phyloP scores from a whole-genome alignment of 2,329 filamentous ascomycete species.

The Clarireedia homoeocarpa region DNA sequence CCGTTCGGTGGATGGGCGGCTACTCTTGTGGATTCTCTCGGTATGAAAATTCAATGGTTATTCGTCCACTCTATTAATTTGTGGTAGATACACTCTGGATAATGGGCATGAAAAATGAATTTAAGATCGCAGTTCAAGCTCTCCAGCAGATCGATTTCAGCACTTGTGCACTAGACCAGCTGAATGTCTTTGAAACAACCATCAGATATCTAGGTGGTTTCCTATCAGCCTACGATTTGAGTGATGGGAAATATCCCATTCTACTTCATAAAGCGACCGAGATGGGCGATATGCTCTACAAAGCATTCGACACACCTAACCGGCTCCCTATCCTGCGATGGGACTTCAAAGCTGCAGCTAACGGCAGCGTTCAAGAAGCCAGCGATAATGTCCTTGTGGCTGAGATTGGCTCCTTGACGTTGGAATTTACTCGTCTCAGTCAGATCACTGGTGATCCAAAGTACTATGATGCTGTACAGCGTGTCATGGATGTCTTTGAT shows the following conservation, averaged over 20 bases:
- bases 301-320: constrained; percentile 45
- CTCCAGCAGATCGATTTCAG: constrained; percentile 49
- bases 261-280: constrained; percentile 26
- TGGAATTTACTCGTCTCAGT: constrained; percentile 57
- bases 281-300: constrained; percentile 28
- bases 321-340: constrained; percentile 39
- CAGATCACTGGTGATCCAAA: constrained; percentile 52
- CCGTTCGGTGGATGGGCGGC: constrained; percentile 89
- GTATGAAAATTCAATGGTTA: neutral
- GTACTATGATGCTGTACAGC: constrained; percentile 53
- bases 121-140: constrained; percentile 52
- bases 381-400: constrained; percentile 39
- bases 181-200: constrained; percentile 34
- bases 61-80: neutral
- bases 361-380: constrained; percentile 54
- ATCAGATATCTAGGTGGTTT: constrained; percentile 33
- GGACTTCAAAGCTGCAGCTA: constrained; percentile 33
- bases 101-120: constrained; percentile 69
- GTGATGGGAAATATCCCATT: constrained; percentile 20
- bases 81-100: constrained; percentile 76
- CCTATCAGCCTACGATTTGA: constrained; percentile 31
- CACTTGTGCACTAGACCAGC: constrained; percentile 11
- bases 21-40: constrained; percentile 60
- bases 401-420: constrained; percentile 49
- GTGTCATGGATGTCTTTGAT: constrained; percentile 48